phyloP scores from a whole-genome alignment of 495 filamentous ascomycete genomes.

The Neurospora sp. region DNA sequence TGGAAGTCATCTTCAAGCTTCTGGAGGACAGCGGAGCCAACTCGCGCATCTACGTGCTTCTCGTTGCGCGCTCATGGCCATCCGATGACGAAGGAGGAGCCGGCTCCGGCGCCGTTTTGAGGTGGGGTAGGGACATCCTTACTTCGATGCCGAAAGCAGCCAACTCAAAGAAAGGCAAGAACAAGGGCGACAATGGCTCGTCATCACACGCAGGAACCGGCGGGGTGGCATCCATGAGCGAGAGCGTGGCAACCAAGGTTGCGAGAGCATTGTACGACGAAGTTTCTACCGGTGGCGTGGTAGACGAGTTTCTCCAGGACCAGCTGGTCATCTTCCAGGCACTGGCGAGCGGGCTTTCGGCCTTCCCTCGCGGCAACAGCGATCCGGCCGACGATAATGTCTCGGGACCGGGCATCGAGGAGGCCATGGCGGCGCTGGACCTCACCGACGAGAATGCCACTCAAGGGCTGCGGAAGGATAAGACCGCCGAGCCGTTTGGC shows the following conservation, averaged over 20 bases:
- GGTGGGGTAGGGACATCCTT: conserved; percentile 59
- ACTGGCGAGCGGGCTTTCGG: conserved; percentile 47
- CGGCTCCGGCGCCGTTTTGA: conserved; percentile 29
- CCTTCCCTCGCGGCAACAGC: conserved; percentile 18
- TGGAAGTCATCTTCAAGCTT: conserved; percentile 38
- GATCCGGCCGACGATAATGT: conserved; percentile 8
- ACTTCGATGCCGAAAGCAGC: conserved; percentile 38
- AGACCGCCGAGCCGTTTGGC: conserved; percentile 36
- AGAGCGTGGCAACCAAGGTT: conserved; percentile 38
- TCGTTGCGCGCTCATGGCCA: conserved; percentile 53
- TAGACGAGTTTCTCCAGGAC: conserved; percentile 69
- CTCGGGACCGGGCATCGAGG: conserved; percentile 8
- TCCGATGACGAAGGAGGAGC: background rate
- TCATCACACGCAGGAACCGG: background rate
- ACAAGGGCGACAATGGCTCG: background rate
- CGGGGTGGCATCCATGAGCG: conserved; percentile 15
- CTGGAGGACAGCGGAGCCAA: conserved; percentile 50
- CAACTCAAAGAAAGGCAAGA: conserved; percentile 30
- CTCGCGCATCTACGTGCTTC: conserved; percentile 57
- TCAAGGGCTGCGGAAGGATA: conserved; percentile 18
- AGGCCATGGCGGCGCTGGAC: conserved; percentile 5
- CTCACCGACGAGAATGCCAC: conserved; percentile 10
- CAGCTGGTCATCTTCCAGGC: conserved; percentile 78
- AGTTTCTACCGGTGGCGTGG: conserved; percentile 40
- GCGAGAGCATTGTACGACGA: conserved; percentile 50